Conservation (phyloP, 805 yeast species). For the Cyberlindnera meyerae region DNA sequence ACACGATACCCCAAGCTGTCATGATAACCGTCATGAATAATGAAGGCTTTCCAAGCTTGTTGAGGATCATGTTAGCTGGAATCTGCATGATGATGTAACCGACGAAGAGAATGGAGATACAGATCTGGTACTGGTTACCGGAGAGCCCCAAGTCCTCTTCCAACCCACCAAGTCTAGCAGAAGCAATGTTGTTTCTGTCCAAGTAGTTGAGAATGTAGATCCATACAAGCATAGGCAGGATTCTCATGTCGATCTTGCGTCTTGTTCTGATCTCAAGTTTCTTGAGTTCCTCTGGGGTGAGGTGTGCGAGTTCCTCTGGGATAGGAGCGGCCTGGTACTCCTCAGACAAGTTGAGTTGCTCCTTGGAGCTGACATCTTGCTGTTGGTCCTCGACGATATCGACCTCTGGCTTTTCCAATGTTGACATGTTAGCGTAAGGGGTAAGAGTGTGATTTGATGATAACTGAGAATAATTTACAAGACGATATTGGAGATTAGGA, state of each 20-base stretch:
- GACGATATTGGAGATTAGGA: too few species aligned
- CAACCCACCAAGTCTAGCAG: constrained; percentile 44
- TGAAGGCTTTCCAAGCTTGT: constrained; percentile 44
- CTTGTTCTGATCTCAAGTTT: constrained; percentile 39
- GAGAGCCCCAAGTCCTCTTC: constrained; percentile 40
- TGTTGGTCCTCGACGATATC: neutral
- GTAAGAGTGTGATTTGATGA: too few species aligned
- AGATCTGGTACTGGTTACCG: constrained; percentile 44
- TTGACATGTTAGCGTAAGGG: too few species aligned
- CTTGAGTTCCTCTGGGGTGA: constrained; percentile 37
- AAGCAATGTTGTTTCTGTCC: constrained; percentile 46
- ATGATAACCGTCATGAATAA: constrained; percentile 44
- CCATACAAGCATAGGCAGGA: constrained; percentile 45
- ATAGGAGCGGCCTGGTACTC: neutral
- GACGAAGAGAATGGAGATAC: constrained; percentile 45
- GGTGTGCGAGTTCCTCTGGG: constrained; percentile 22
- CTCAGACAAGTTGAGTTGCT: too few species aligned
- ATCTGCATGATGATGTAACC: constrained; percentile 50
- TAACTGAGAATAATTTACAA: too few species aligned
- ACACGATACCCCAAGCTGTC: constrained; percentile 43
- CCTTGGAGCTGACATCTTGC: neutral
- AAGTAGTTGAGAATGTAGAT: constrained; percentile 48
- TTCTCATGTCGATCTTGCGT: constrained; percentile 43
- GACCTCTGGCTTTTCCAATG: too few species aligned
- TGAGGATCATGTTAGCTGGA: constrained; percentile 42